Base-by-base conservation (phyloP, 495 filamentous ascomycete species). In the Tuber indicum region DNA sequence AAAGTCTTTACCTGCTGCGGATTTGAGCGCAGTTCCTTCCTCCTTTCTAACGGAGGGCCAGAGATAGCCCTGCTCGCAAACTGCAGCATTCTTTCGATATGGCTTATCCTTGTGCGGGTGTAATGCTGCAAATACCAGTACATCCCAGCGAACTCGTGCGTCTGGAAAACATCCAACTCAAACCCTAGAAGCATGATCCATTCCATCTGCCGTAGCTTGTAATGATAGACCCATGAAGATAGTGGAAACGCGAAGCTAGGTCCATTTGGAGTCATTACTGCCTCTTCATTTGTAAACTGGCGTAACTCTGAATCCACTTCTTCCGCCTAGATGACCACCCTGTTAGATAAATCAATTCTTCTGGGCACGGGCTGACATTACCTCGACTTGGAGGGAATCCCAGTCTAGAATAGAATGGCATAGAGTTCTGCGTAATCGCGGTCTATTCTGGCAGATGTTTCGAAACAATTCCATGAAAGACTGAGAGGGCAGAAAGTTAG, bases 131-230 rank as follows among this genome's bases (percentile, higher is more conserved):
- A 86, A 76, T 92, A 96, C 91, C 92, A 95, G 83, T 97, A 98
- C 92, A 97, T 97, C 23, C 89, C 90, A 19, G 91, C 89, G 10
- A 96, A 87, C 85, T 99, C 96, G 83, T 97, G 92, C 2, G 91
- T 88, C 39, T 93, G 90, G 82, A 98, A 98, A 42, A 97, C 89
- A 14, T 94, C 90, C 26, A 97, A 90, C 84, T 98, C 96, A 83
- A 99, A 98, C n/a, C 96, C 96, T 74, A 97, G 90, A 84, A 97
- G 93, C 19, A 97, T 87, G 70, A 96, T 91, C 87, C 91, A 92
- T 76, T 94, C 91, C 89, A 98, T 92, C 80, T 96, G 90, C 14
- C 87, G 89, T 3, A 98, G 87, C 83, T 97, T 98, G 81, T 97
- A 92, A 74, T 93, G 89, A 82, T 95, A 96, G 0, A 91, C 89